Conservation (phyloP, 345 rosid species). For the Moringa oleifera region DNA sequence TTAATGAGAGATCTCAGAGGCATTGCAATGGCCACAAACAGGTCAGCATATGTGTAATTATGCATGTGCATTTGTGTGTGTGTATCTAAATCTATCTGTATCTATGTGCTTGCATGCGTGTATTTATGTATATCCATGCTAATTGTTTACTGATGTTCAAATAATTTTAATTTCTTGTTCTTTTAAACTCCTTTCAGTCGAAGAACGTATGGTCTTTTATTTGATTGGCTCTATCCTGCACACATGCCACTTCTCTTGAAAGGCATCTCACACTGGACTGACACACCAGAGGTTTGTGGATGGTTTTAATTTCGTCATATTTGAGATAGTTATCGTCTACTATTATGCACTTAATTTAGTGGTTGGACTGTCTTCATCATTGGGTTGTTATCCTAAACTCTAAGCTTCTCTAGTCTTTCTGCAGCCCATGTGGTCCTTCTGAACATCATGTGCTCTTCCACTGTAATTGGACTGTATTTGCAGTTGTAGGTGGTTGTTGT, state of each 20-base stretch:
- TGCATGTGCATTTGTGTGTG: not conserved
- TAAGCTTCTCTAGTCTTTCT: too few relatives aligned
- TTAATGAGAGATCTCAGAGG: slow-evolving; percentile 98
- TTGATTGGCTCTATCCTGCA: slow-evolving; percentile 97
- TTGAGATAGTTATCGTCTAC: too few relatives aligned
- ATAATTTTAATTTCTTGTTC: not conserved
- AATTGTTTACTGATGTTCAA: slow-evolving; percentile 1
- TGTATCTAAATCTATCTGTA: not conserved
- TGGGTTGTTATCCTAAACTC: too few relatives aligned
- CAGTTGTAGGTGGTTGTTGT: not conserved
- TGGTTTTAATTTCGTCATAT: not conserved
- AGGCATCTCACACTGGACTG: slow-evolving; percentile 91
- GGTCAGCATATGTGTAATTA: slow-evolving; percentile 28
- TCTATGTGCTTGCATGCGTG: not conserved
- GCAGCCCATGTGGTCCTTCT: not conserved
- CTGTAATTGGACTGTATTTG: not conserved
- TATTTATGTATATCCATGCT: too few relatives aligned
- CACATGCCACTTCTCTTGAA: slow-evolving; percentile 94
- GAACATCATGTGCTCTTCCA: not conserved
- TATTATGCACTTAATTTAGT: too few relatives aligned
- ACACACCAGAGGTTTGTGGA: slow-evolving; percentile 85
- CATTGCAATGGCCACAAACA: slow-evolving; percentile 93
- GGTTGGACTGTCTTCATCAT: too few relatives aligned
- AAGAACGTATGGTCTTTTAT: slow-evolving; percentile 83
- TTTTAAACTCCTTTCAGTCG: slow-evolving; percentile 50